Percentiles rank a stretch among this genome's conserved stretches.
phyloP scores from a whole-genome alignment of 2,329 filamentous ascomycete species.

The Saccharata proteae region DNA sequence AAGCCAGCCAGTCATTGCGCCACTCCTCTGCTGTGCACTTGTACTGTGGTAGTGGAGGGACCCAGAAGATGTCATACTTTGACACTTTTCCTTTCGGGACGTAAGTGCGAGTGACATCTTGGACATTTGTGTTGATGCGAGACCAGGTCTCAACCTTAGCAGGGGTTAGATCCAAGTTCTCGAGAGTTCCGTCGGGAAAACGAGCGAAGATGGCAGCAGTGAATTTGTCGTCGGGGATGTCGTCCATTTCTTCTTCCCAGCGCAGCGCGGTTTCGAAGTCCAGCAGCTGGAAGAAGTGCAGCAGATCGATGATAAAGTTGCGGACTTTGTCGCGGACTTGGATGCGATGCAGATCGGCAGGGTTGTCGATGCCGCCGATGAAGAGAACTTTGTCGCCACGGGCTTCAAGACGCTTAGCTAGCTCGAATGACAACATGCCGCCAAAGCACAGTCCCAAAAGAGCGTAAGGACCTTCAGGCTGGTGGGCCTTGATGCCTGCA shows the following conservation, averaged over 20 bases:
- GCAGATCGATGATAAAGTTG: slow-evolving; percentile 8
- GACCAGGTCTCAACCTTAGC: slow-evolving; percentile 8
- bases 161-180: slow-evolving; percentile 6
- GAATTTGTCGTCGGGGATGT: slow-evolving; percentile 7
- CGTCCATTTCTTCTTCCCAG: slow-evolving; percentile 8
- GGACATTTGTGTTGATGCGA: slow-evolving; percentile 8
- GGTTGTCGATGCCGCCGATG: slow-evolving; percentile 8
- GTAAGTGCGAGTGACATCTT: slow-evolving; percentile 6
- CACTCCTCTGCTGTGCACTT: slow-evolving; percentile 7
- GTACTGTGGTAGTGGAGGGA: slow-evolving; percentile 7
- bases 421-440: slow-evolving; percentile 7
- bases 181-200: slow-evolving; percentile 7
- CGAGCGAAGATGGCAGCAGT: slow-evolving; percentile 8
- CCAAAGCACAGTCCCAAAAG: slow-evolving; percentile 8
- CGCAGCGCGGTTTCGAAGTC: slow-evolving; percentile 3
- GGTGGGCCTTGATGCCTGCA: slow-evolving; percentile 5
- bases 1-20: slow-evolving; percentile 7
- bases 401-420: slow-evolving; percentile 7
- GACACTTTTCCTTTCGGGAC: slow-evolving; percentile 2
- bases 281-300: slow-evolving; percentile 9
- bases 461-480: slow-evolving; percentile 5
- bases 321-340: slow-evolving; percentile 4
- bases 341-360: slow-evolving; percentile 5
- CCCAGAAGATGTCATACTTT: slow-evolving; percentile 8
- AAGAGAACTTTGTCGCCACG: slow-evolving; percentile 4